Base-by-base conservation (phyloP, 495 filamentous ascomycete genomes). In the Penicillium maclennaniae region DNA sequence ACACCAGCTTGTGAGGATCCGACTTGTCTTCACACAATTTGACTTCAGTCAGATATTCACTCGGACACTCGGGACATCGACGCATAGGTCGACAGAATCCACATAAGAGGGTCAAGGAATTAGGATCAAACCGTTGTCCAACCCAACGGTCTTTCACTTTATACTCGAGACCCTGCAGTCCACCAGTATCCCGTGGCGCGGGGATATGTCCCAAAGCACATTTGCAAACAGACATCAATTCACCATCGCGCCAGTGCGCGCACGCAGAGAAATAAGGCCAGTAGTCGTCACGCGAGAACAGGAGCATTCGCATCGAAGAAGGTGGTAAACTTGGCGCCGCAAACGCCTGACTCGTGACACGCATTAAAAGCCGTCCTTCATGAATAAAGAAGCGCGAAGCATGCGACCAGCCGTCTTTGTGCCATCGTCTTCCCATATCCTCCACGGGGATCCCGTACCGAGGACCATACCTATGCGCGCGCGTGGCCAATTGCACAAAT, bases 191-290 rank as follows among this genome's bases (percentile, higher is more conserved):
- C n/a, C 74, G 68, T 34, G 72, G 67, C 1, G 54, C 49, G 23
- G 79, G 81, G 25, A 85, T 76, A 53, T 83, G 82, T 10, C 58
- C 59, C n/a, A 83, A 64, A 2, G 80, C 79, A 61, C 82, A 85
- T 62, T 83, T 83, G 56, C 78, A 81, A 37, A 75, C 53, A 27
- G 71, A 62, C 77, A 82, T 81, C 8, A 85, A 68, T 38, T 78
- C 75, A 48, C 82, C 82, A 54, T 83, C 76, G 20, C 74, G 70
- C 81, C 81, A 83, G 64, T 85, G 82, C 19, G 78, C 73, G 61
- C 81, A 85, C 3, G 68, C 73, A 8, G 73, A 77, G 73, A 83
- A 83, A 55, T 76, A 83, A 0, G 82, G 81, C 63, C 71, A 76
- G 69, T 81, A 83, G 58, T 85, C 79, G 31, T 82, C 76, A 34